Evolutionary conservation across 139 green algal genomes (phyloP).

Genomic region (Ostreobium quekettii): DNA sequence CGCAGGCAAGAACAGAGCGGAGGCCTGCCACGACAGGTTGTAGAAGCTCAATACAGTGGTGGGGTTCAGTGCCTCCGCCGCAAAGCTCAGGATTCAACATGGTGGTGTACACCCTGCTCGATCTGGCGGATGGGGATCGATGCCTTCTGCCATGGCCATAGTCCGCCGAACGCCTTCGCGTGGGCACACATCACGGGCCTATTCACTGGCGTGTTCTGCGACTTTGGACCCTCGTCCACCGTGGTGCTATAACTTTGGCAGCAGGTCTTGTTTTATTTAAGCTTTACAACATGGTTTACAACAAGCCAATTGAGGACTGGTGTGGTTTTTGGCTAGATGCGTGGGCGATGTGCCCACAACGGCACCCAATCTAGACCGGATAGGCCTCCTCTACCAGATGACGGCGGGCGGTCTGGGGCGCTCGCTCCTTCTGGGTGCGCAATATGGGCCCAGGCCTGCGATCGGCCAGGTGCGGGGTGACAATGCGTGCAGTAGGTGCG

Average conservation of each 20-base stretch:
- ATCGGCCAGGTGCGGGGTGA: too few relatives aligned
- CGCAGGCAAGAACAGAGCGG: conserved; percentile 78
- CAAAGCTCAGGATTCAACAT: conserved; percentile 72
- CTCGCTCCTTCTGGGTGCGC: too few relatives aligned
- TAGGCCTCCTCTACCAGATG: too few relatives aligned
- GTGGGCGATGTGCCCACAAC: too few relatives aligned
- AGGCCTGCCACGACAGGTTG: conserved; percentile 79
- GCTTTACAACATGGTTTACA: conserved; percentile 84
- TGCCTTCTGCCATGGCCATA: conserved; percentile 62
- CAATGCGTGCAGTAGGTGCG: too few relatives aligned
- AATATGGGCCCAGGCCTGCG: too few relatives aligned
- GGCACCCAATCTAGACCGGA: too few relatives aligned
- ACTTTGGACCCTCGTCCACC: conserved; percentile 86
- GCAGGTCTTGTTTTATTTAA: conserved; percentile 94
- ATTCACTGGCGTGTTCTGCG: conserved; percentile 89
- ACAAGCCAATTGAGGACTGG: conserved; percentile 14
- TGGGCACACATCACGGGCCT: conserved; percentile 74
- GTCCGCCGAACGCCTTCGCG: conserved; percentile 76
- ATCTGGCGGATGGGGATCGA: conserved; percentile 62
- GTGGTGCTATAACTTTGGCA: conserved; percentile 87
- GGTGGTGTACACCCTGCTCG: conserved; percentile 68
- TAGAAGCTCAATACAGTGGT: conserved; percentile 94
- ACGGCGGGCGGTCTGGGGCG: too few relatives aligned
- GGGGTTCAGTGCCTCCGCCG: conserved; percentile 43
- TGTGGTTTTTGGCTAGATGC: too few relatives aligned